Evolutionary conservation across 306 rosid genomes (phyloP), one percentile per base, ranked within the genome.

Genomic region (Vigna angularis): DNA sequence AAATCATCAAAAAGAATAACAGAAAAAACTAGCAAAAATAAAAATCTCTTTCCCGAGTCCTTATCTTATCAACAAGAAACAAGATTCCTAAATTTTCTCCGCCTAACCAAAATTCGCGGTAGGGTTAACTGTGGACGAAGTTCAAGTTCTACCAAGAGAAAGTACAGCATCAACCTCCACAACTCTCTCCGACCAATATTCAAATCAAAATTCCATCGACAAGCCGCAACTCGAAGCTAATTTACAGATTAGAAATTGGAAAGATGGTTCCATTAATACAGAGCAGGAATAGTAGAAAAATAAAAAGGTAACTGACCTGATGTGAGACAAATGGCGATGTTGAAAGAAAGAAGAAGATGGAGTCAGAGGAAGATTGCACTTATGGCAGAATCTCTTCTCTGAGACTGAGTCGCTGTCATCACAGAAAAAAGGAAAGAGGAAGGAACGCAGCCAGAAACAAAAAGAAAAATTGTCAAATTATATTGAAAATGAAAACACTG

Each of bases 311-410:
- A 57, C 42, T 9, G 5, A 82, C 85, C 85, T 78, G 48, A 47
- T 78, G 40, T 53, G 16, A 56, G 56, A 74, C 22, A 70, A 78
- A 64, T 1, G 5, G 42, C 36, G 88, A 78, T 62, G 83, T 55
- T 67, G 12, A 67, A 67, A 40, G 66, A 48, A 15, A 44, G 16
- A n/a, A 47, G 62, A 79, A 63, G 3, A 22, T 9, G 50, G 17
- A 61, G 47, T 15, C 4, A 42, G 4, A 6, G 1, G 73, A 38
- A 42, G 61, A 59, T 70, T 18, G 59, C 66, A 42, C 17, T 24
- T 22, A 30, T 15, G 15, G 61, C 67, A 67, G 51, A 57, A 66
- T 66, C 72, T 49, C 12, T 64, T 20, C 18, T 20, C 34, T 20
- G 10, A 12, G 57, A 68, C 15, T 47, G 1, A 12, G 57, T 68